Evolutionary conservation across 1,139 yeast genomes (phyloP).

Genomic region (Oligophagozyma castellii): DNA sequence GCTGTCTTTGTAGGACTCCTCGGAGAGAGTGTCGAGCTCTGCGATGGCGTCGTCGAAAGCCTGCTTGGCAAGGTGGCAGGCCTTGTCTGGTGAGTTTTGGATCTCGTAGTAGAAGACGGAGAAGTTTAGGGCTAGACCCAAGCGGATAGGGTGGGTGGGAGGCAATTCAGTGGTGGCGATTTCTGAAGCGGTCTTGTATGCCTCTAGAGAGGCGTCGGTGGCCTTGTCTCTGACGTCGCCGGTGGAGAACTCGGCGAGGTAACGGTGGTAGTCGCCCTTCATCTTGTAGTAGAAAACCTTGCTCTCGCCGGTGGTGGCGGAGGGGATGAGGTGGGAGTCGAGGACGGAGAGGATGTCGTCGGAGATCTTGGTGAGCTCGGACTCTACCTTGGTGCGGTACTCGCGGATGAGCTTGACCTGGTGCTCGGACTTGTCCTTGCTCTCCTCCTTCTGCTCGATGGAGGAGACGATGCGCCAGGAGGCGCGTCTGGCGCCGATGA

Average conservation of each 20-base stretch:
- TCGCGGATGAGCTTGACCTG: constrained; percentile 87
- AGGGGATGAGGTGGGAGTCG: constrained; percentile 78
- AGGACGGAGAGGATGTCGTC: constrained; percentile 84
- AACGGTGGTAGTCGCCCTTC: constrained; percentile 99
- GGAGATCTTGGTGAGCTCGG: constrained; percentile 85
- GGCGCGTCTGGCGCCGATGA: constrained; percentile 98
- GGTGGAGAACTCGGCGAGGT: constrained; percentile 90
- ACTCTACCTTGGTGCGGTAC: constrained; percentile 87
- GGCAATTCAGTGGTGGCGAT: constrained; percentile 94
- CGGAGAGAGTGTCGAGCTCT: constrained; percentile 90
- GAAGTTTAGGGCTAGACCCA: constrained; percentile 94
- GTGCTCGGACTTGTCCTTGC: constrained; percentile 61
- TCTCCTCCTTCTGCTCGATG: constrained; percentile 96
- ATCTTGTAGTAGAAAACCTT: constrained; percentile 97
- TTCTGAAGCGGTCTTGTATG: constrained; percentile 90
- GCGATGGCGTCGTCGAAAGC: constrained; percentile 98
- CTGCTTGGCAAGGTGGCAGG: constrained; percentile 95
- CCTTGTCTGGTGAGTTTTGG: constrained; percentile 93
- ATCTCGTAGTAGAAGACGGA: constrained; percentile 97
- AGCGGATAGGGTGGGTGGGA: constrained; percentile 97
- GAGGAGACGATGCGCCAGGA: constrained; percentile 98
- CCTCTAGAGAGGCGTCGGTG: constrained; percentile 83
- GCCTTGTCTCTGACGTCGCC: constrained; percentile 88
- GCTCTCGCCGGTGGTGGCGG: constrained; percentile 93
- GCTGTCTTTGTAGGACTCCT: constrained; percentile 95